Percentiles rank a stretch among this genome's conserved stretches.
phyloP scores from a whole-genome alignment of 345 rosid species.

The Sisymbrium altissimum region DNA sequence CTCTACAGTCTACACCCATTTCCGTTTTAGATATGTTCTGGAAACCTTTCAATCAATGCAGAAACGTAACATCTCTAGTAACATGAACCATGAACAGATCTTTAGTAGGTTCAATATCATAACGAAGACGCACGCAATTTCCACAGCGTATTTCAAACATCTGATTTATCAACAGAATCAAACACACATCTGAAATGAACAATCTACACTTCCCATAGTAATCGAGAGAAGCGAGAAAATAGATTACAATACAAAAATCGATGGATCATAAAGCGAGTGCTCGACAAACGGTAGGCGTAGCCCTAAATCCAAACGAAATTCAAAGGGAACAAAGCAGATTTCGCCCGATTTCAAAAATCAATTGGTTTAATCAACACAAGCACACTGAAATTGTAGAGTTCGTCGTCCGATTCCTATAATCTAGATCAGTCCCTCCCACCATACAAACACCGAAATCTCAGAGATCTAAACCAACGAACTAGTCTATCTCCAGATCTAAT shows the following conservation, averaged over 20 bases:
- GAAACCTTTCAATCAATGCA: not conserved
- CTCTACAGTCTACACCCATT: no score
- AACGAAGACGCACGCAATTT: not conserved
- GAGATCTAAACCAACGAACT: slow-evolving; percentile 28
- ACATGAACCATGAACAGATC: slow-evolving; percentile 7
- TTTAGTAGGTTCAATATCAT: not conserved
- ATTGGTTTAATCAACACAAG: not conserved
- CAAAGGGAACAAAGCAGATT: not conserved
- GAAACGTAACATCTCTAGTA: not conserved
- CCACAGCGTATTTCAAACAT: not conserved
- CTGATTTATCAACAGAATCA: no score
- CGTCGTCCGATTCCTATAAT: not conserved
- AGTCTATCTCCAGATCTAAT: slow-evolving; percentile 26
- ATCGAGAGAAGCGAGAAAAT: not conserved
- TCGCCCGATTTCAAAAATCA: not conserved
- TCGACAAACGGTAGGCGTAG: not conserved
- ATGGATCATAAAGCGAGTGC: no score
- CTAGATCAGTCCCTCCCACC: slow-evolving; percentile 5
- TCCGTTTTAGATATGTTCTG: slow-evolving; percentile 5
- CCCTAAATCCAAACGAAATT: slow-evolving; percentile 8
- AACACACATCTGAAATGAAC: not conserved
- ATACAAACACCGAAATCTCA: slow-evolving; percentile 18
- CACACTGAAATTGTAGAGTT: slow-evolving; percentile 1
- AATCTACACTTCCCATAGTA: not conserved
- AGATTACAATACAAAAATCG: no score